Base-by-base conservation (phyloP, 73 alveolate genomes). In the Paramecium caudatum region DNA sequence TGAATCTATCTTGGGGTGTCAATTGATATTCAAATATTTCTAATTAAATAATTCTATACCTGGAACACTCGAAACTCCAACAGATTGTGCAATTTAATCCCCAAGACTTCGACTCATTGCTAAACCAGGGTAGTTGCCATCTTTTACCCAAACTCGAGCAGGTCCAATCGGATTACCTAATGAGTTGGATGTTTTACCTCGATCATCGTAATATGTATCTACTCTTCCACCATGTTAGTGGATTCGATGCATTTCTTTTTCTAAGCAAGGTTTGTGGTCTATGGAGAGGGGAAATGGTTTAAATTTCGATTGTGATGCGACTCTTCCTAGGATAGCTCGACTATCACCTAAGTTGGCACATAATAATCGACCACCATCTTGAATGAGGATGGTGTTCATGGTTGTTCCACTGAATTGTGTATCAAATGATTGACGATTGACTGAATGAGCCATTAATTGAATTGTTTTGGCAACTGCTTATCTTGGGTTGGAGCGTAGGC, bases 71-170 rank as follows among this genome's bases (percentile, higher is more conserved):
- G 92, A 91, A 0, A 96, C 99, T 0, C 99, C 99, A 61, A 95
- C 96, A 15, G 94, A 86, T 49, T 96, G 94, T 2, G 98, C 98
- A 19, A 93, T 80, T 33, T 82, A 46, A 93, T 97, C 99, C 1
- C 99, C 99, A 6, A 97, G 45, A 30, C 98, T 94, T 36, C 99
- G 90, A 68, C 98, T 94, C 99, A 97, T 97, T 12, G 99, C 99
- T n/a, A 97, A 94, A 6, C 99, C 99, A 5, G 99, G 99, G 49
- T 92, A 90, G 92, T 97, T 97, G 70, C 91, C 95, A 90, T 95
- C 84, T 87, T 86, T 93, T 33, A 95, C 94, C 99, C 99, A 97
- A 8, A 97, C 98, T 88, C 99, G 92, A 62, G 93, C 90, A 0
- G 99, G 99, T 3, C 99, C 99, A n/a, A 94, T 32, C 63, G 88